Conservation (phyloP, 371 early-diverging fungal genomes). For the Circinella umbellata region DNA sequence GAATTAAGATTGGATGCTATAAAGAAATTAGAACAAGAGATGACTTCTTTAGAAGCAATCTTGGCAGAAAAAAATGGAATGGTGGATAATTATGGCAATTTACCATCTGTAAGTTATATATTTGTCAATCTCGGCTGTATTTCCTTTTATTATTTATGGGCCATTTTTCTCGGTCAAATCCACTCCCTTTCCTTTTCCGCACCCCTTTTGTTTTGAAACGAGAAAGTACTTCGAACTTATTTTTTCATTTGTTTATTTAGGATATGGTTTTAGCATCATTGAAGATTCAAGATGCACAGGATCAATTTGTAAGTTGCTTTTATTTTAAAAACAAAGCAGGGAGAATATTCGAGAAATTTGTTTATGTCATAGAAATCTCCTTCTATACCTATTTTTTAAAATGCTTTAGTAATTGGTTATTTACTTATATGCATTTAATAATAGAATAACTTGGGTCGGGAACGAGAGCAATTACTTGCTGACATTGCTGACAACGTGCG, state of each 20-base stretch:
- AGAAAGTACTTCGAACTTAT: neutral
- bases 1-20: conserved; percentile 18
- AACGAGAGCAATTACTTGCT: conserved; percentile 22
- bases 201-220: neutral
- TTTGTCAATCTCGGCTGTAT: too few species aligned
- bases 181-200: neutral
- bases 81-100: conserved; percentile 15
- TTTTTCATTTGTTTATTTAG: neutral
- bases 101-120: conserved; percentile 23
- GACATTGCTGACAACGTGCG: conserved; percentile 23
- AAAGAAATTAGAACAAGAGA: conserved; percentile 21
- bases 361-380: too few species aligned
- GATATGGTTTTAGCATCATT: conserved; percentile 26
- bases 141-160: too few species aligned
- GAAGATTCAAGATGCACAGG: conserved; percentile 17
- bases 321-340: too few species aligned
- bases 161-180: too few species aligned
- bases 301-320: conserved; percentile 17
- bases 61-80: conserved; percentile 14
- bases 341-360: too few species aligned
- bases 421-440: neutral
- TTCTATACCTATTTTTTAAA: too few species aligned
- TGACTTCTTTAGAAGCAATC: conserved; percentile 13
- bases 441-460: conserved; percentile 8
- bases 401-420: neutral